Percentiles rank a stretch among this genome's conserved stretches.
Evolutionary conservation across 108 stramenopile genomes (phyloP).

Genomic region (Chaetoceros muelleri): DNA sequence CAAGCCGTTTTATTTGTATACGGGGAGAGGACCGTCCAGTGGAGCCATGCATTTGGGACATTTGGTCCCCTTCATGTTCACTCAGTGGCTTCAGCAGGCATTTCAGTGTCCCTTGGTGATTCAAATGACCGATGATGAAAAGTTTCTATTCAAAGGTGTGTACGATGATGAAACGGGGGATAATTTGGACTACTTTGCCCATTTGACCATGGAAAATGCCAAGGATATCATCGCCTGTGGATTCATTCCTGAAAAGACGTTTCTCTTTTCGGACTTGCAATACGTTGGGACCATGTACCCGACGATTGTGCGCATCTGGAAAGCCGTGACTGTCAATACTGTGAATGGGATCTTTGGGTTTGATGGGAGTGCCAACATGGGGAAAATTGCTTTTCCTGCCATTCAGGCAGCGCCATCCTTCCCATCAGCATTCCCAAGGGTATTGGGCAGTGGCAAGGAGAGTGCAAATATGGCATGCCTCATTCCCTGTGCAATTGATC

Average conservation of each 20-base stretch:
- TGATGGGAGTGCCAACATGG: slow-evolving; percentile 83
- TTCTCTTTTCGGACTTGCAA: slow-evolving; percentile 89
- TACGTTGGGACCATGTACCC: slow-evolving; percentile 97
- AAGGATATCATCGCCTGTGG: slow-evolving; percentile 99
- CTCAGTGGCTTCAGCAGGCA: slow-evolving; percentile 92
- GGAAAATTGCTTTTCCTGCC: slow-evolving; percentile 90
- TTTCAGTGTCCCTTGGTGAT: slow-evolving; percentile 95
- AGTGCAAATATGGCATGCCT: slow-evolving; percentile 59
- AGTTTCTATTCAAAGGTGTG: slow-evolving; percentile 96
- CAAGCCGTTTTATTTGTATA: slow-evolving; percentile 92
- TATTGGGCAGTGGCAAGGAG: slow-evolving; percentile 42
- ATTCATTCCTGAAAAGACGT: slow-evolving; percentile 86
- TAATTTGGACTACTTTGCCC: slow-evolving; percentile 80
- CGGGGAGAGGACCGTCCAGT: slow-evolving; percentile 95
- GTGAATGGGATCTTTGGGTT: slow-evolving; percentile 97
- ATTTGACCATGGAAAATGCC: slow-evolving; percentile 93
- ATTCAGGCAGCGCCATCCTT: slow-evolving; percentile 96
- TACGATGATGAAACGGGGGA: slow-evolving; percentile 72
- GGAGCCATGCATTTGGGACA: slow-evolving; percentile 97
- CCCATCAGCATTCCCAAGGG: slow-evolving; percentile 79
- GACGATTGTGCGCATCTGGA: slow-evolving; percentile 94
- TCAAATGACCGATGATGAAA: slow-evolving; percentile 99
- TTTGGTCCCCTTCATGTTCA: slow-evolving; percentile 96
- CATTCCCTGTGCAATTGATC: slow-evolving; percentile 99
- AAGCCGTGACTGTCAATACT: slow-evolving; percentile 89